Evolutionary conservation across 768 basidiomycete genomes (phyloP).

Genomic region (Boletus rex-veris): DNA sequence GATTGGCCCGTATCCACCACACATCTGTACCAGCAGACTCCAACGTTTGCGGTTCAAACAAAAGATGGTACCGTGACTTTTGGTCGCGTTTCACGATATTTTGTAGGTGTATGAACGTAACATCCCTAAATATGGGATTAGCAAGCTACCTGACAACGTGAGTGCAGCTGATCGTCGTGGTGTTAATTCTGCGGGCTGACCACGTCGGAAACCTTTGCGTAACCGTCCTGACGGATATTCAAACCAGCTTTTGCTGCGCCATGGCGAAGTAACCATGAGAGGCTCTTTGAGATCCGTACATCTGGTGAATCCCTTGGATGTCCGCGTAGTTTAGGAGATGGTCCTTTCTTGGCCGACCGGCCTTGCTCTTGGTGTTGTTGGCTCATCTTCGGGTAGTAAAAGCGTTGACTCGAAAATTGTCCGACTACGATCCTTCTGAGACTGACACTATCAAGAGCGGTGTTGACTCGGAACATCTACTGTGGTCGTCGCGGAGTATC

Average conservation of each 20-base stretch:
- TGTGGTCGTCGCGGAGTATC: background rate
- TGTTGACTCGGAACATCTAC: constrained; percentile 10
- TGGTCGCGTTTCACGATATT: constrained; percentile 63
- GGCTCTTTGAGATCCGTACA: constrained; percentile 74
- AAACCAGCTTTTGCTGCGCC: constrained; percentile 76
- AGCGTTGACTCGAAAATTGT: constrained; percentile 1
- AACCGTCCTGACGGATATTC: constrained; percentile 79
- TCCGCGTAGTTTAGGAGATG: constrained; percentile 51
- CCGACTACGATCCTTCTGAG: background rate
- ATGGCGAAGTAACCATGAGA: constrained; percentile 91
- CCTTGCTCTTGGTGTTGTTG: constrained; percentile 8
- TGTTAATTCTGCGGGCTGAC: constrained; percentile 46
- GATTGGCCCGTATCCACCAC: constrained; percentile 92
- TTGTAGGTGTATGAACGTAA: constrained; percentile 54
- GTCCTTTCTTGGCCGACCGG: constrained; percentile 8
- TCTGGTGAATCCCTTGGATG: constrained; percentile 61
- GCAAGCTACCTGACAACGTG: constrained; percentile 47
- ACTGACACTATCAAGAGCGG: background rate
- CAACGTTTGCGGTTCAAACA: constrained; percentile 45
- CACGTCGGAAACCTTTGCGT: constrained; percentile 75
- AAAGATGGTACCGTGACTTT: constrained; percentile 63
- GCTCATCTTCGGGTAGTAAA: constrained; percentile 6
- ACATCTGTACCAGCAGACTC: constrained; percentile 32
- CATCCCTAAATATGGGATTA: constrained; percentile 60
- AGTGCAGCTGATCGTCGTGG: background rate